phyloP scores from a whole-genome alignment of 2,329 filamentous ascomycete genomes.

The Colletotrichum limetticola region DNA sequence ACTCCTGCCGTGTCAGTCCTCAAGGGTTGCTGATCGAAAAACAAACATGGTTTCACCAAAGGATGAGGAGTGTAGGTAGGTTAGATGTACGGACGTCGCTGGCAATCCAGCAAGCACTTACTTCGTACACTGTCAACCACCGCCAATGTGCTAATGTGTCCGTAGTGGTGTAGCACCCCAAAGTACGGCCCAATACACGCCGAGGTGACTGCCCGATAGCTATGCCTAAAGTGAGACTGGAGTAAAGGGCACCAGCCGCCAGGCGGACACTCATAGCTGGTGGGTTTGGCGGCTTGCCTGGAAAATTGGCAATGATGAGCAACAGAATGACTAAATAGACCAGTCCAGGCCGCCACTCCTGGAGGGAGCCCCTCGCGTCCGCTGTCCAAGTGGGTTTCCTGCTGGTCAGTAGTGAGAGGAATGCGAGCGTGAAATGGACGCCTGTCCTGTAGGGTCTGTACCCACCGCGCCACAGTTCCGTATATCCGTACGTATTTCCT shows the following conservation, averaged over 20 bases:
- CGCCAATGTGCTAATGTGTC: neutral
- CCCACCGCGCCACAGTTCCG: too few relatives aligned
- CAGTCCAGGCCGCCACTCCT: slow-evolving; percentile 25
- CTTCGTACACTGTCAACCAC: neutral
- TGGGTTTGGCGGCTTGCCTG: neutral
- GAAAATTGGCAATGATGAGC: neutral
- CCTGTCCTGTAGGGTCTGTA: neutral
- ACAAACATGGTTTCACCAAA: neutral
- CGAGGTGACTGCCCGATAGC: neutral
- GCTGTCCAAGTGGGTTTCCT: neutral
- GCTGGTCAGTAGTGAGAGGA: neutral
- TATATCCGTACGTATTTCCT: too few relatives aligned
- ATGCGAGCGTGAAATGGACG: neutral
- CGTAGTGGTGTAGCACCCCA: neutral
- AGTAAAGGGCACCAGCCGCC: neutral
- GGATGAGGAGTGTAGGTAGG: too few relatives aligned
- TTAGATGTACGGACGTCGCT: neutral
- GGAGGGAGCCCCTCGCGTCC: neutral
- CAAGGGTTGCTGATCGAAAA: neutral
- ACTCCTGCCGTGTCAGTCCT: neutral
- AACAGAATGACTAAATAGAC: slow-evolving; percentile 25
- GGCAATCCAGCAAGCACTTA: neutral
- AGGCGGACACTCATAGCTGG: neutral
- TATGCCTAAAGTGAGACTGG: neutral
- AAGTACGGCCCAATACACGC: neutral